Conservation (phyloP, 192 early-diverging fungal species). For the Backusella parvicylindrica region DNA sequence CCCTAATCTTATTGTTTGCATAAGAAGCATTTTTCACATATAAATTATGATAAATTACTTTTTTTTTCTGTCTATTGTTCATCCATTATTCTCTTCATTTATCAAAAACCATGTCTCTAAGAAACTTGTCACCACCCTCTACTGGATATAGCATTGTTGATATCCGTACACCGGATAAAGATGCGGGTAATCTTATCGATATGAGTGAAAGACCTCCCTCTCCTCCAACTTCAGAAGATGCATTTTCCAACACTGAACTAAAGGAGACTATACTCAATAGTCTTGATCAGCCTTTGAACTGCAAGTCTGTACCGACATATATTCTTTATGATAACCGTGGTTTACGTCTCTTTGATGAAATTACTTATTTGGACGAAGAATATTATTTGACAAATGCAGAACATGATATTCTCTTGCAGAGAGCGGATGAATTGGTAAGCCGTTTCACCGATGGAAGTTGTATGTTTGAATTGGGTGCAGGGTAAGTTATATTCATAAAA, state of each 20-base stretch:
- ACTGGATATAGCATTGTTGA: constrained; percentile 7
- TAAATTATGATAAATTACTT: background rate
- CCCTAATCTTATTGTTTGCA: background rate
- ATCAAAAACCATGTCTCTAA: background rate
- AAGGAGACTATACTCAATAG: constrained; percentile 19
- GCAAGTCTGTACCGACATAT: constrained; percentile 74
- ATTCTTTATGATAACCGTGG: constrained; percentile 84
- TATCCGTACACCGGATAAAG: background rate
- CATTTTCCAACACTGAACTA: constrained; percentile 21
- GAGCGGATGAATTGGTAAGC: constrained; percentile 58
- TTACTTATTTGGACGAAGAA: constrained; percentile 75
- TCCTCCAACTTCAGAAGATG: constrained; percentile 10
- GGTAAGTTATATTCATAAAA: constrained; percentile 46
- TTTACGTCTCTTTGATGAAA: constrained; percentile 85
- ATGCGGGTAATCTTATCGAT: background rate
- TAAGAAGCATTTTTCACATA: background rate
- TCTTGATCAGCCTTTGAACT: constrained; percentile 13
- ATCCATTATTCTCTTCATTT: background rate
- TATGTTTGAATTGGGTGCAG: constrained; percentile 87
- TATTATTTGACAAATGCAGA: constrained; percentile 90
- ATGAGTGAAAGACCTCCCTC: constrained; percentile 11
- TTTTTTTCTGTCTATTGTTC: background rate
- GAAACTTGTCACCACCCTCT: background rate
- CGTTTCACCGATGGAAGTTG: constrained; percentile 65
- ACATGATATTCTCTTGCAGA: constrained; percentile 69